A percentile compares a stretch with the other conserved stretches of the same genome.
Evolutionary conservation across 345 rosid species (phyloP).

Genomic region (Syzygium grande): DNA sequence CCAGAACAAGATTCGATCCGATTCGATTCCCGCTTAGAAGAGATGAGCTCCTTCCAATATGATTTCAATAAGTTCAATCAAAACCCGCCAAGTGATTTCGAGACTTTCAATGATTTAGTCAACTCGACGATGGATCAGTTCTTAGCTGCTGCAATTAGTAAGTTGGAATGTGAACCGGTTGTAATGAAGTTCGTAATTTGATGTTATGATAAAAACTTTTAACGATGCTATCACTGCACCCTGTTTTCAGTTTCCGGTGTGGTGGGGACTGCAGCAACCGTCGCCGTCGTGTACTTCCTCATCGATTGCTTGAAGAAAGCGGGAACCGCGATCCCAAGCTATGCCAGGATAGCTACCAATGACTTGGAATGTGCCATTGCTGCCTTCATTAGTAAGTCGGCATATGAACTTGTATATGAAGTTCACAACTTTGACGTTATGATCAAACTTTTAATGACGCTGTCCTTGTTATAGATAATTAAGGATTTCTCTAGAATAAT

Average conservation of each 20-base stretch:
- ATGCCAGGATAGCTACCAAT: not conserved
- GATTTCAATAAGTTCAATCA: not conserved
- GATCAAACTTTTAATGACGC: not conserved
- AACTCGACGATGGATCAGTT: not conserved
- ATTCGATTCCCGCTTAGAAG: not conserved
- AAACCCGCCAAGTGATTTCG: not conserved
- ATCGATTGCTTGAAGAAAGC: conserved; percentile 13
- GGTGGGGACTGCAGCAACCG: not conserved
- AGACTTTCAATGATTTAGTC: not conserved
- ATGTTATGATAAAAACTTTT: not conserved
- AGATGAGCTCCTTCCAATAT: not conserved
- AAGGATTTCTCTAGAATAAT: too few relatives aligned
- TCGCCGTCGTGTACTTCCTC: conserved; percentile 3
- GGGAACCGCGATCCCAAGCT: conserved; percentile 7
- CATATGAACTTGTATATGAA: not conserved
- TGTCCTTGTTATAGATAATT: too few relatives aligned
- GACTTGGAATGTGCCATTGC: not conserved
- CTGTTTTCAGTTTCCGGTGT: not conserved
- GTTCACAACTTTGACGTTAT: not conserved
- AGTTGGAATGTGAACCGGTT: not conserved
- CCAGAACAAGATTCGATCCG: not conserved
- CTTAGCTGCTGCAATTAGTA: not conserved
- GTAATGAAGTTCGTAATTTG: not conserved
- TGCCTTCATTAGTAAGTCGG: not conserved
- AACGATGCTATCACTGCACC: not conserved